Conservation (phyloP, 2,329 filamentous ascomycete genomes). For the Scytalidium sp. region DNA sequence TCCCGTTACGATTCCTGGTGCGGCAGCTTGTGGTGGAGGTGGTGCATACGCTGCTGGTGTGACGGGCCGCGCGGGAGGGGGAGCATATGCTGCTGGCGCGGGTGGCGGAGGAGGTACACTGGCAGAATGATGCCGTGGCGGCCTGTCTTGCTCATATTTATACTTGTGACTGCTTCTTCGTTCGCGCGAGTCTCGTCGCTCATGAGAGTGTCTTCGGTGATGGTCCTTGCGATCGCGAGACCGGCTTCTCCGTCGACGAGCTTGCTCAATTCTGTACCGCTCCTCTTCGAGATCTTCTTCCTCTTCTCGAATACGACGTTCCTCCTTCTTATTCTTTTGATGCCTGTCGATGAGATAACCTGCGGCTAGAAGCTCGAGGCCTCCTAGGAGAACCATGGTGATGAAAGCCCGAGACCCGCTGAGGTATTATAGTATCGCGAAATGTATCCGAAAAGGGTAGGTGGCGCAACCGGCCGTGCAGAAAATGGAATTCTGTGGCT, state of each 20-base stretch:
- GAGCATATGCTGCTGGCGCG: neutral
- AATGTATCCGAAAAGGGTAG: neutral
- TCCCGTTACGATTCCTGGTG: conserved; percentile 10
- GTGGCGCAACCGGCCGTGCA: neutral
- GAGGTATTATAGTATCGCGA: neutral
- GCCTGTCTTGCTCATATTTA: neutral
- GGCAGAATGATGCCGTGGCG: neutral
- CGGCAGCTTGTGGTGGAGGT: conserved; percentile 10
- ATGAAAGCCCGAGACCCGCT: neutral
- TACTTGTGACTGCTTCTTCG: conserved; percentile 5
- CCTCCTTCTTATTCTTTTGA: conserved; percentile 24
- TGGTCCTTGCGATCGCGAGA: conserved; percentile 5
- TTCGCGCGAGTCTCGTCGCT: conserved; percentile 2
- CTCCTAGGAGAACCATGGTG: conserved; percentile 47
- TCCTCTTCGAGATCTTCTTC: conserved; percentile 18
- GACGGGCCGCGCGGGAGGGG: neutral
- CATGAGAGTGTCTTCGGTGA: neutral
- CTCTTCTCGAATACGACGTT: conserved; percentile 21
- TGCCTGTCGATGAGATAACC: conserved; percentile 27
- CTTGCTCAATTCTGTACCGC: conserved; percentile 18
- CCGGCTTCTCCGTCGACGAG: conserved; percentile 9
- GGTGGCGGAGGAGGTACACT: neutral
- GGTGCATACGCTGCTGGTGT: neutral
- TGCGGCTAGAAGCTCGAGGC: conserved; percentile 26
- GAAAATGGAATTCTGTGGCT: no score